Base-by-base conservation (phyloP, 2,329 filamentous ascomycete genomes). In the Trichoderma gracile region DNA sequence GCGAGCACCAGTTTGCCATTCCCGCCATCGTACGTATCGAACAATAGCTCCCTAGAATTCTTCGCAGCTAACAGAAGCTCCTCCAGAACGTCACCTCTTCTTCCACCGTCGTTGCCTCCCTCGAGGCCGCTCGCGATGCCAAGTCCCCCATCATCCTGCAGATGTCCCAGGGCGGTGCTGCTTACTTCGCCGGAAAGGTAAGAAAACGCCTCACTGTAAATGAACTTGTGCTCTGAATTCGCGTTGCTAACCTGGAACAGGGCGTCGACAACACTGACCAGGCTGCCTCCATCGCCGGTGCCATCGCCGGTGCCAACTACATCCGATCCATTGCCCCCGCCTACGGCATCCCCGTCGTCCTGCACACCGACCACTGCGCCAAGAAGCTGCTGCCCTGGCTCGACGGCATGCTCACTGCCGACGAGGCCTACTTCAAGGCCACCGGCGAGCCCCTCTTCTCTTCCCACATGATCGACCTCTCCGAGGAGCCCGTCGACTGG, bases 301-400 rank as follows among this genome's bases (percentile, higher is more conserved):
- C 91, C 77, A 81, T 98, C 70, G 93, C 95, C 68, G 93, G 86
- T 72, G 95, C 95, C 72, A 91, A 97, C 83, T 98, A 92, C 84
- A 92, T 97, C 82, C 92, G 93, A 76, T 83, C 90, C 71, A 82
- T 98, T 73, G 92, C 95, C 59, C 92, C 94, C 67, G 72, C 86
- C 72, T 99, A 99, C 81, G 92, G 89, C 72, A 82, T 98, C 70
- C 94, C 94, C 74, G 92, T 97, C 72, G 84, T 98, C 73, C 88
- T 98, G 66, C 93, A 97, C 87, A 96, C 94, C 77, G 95, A 99
- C 79, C 95, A 98, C 85, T 97, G 94, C 82, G 94, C 95, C 77
- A 98, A 98, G 91, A 98, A 98, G 89, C 92, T 98, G 66, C 89
- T 98, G 65, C 95, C 95, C 68, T 98, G 94, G 94, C 84, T 98